Evolutionary conservation across 2,329 filamentous ascomycete genomes (phyloP), one percentile per base, ranked within the genome.

Genomic region (Cylindrodendrum hubeiense): DNA sequence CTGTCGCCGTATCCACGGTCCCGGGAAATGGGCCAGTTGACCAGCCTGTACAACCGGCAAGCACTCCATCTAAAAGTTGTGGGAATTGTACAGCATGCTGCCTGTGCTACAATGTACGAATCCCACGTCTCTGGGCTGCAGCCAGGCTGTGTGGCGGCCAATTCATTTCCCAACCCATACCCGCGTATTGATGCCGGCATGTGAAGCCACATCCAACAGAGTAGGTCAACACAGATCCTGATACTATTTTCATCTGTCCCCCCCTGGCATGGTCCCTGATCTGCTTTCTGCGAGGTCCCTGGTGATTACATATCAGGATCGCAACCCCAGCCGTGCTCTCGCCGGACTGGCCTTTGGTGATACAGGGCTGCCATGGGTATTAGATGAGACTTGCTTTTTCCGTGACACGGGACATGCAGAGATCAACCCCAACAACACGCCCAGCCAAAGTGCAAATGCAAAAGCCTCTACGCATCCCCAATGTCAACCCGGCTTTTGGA

Each of bases 1-100:
- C 15, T 52, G 41, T 60, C 55, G 56, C 65, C 60, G 56, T 46
- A 57, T 33, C 65, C 65, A 57, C 50, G 52, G 60, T n/a, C 19
- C 51, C 52, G 65, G 65, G 51, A 54, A 46, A 63, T 63, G 39
- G 55, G 34, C 30, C 43, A 33, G 37, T 57, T 37, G 53, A 30
- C 37, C 22, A 43, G 19, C 51, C 37, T 26, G 52, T 63, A 24
- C 53, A 34, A 54, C 59, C 49, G 39, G 34, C 53, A 34, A 24
- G 26, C 15, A 28, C 52, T 21, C n/a, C 10, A 19, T 30, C n/a
- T 33, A 21, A 39, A 39, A n/a, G n/a, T 39, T n/a, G 37, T 17
- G 37, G n/a, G 28, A 8, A 30, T 30, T 30, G 28, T 30, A 30
- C 28, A 30, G 28, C 28, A 44, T 33, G 30, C 26, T 34, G 39